These are phyloP conservation scores for Apiotrichum sp. DNA, from an alignment of 1,284 basidiomycete species.

Conservation along the genomic window DNA sequence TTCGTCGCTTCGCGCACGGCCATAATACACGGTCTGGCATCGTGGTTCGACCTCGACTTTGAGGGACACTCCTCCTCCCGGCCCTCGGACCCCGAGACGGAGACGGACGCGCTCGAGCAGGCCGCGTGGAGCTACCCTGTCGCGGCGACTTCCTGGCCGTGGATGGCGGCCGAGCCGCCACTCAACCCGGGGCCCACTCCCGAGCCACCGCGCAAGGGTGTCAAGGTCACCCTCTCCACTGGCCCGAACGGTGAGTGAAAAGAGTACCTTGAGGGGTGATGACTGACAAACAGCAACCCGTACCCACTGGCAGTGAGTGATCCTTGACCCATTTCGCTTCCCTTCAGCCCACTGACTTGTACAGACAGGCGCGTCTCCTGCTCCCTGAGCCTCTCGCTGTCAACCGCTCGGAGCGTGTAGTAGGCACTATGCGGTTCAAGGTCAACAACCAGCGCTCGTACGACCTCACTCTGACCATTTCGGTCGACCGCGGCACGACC, in stretches of 20 bases:
- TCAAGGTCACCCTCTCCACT: conserved; percentile 41
- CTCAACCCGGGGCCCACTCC: conserved; percentile 42
- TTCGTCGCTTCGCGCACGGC: conserved; percentile 42
- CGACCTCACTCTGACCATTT: conserved; percentile 39
- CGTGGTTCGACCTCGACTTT: conserved; percentile 47
- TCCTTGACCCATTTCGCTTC: conserved; percentile 2
- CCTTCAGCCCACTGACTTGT: background rate
- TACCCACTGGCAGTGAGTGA: conserved; percentile 45
- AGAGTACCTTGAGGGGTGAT: background rate
- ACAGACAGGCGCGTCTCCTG: conserved; percentile 39
- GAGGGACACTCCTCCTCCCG: conserved; percentile 15
- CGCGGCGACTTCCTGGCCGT: conserved; percentile 26
- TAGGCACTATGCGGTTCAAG: conserved; percentile 33
- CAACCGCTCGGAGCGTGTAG: conserved; percentile 41
- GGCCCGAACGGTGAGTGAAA: conserved; percentile 39
- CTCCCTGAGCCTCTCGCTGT: conserved; percentile 47
- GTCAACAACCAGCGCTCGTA: conserved; percentile 44
- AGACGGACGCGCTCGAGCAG: conserved; percentile 6
- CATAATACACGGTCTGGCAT: conserved; percentile 45
- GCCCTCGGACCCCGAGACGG: conserved; percentile 7
- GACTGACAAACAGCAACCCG: conserved; percentile 29
- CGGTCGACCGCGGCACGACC: conserved; percentile 31
- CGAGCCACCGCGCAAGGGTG: conserved; percentile 32
- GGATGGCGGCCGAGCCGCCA: conserved; percentile 34
- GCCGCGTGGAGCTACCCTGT: conserved; percentile 33